Conservation (phyloP, 2,329 filamentous ascomycete species). For the Epichloe sibirici region DNA sequence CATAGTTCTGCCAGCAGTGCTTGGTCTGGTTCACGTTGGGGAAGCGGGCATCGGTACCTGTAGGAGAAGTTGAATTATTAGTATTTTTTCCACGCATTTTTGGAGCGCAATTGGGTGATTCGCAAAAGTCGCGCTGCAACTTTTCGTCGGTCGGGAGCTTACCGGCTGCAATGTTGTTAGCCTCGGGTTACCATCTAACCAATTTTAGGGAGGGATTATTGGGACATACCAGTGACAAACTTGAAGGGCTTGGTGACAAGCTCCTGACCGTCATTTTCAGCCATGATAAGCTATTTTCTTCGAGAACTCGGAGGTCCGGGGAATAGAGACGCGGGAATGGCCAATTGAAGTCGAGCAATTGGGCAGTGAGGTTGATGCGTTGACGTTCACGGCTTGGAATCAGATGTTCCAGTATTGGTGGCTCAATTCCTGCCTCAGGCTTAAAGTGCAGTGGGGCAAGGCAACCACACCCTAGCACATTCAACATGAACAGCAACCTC, state of each 20-base stretch:
- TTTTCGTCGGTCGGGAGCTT: conserved; percentile 17
- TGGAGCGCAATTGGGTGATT: conserved; percentile 18
- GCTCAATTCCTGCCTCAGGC: conserved; percentile 28
- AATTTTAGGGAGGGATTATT: conserved; percentile 26
- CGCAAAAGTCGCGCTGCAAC: conserved; percentile 8
- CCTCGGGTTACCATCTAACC: conserved; percentile 25
- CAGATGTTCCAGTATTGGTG: conserved; percentile 26
- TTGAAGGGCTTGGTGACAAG: conserved; percentile 97
- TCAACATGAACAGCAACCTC: conserved; percentile 22
- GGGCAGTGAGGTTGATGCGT: conserved; percentile 15
- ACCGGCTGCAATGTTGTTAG: conserved; percentile 35
- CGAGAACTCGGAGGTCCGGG: conserved; percentile 15
- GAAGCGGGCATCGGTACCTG: conserved; percentile 98
- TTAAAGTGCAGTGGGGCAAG: conserved; percentile 23
- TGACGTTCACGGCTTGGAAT: conserved; percentile 26
- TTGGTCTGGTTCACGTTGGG: conserved; percentile 97
- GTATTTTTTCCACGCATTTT: conserved; percentile 2
- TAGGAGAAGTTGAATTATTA: conserved; percentile 6
- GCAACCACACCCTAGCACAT: conserved; percentile 16
- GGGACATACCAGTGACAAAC: conserved; percentile 88
- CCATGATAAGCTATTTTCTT: conserved; percentile 54
- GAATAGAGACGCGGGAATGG: conserved; percentile 7
- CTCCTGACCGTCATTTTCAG: conserved; percentile 69
- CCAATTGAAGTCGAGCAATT: conserved; percentile 12
- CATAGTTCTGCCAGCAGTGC: conserved; percentile 99